Evolutionary conservation across 768 basidiomycete genomes (phyloP), one percentile per base, ranked within the genome.

Genomic region (Agaricus blazei): DNA sequence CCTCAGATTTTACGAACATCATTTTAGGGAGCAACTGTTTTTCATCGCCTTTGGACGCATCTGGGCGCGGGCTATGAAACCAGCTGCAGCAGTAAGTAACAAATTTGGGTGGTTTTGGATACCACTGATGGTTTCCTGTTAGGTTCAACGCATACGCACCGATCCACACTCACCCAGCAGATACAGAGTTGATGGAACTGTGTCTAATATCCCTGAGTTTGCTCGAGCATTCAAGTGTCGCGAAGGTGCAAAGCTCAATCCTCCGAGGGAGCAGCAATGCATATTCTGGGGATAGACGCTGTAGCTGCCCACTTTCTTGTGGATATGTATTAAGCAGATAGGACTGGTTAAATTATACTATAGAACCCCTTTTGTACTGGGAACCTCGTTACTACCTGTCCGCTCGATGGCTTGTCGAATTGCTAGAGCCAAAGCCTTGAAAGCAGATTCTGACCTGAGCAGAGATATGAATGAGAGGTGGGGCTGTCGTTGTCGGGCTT

Each of bases 291-390:
- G 72, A 34, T 77, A 68, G 71, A 62, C 36, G 29, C 26, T 55
- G 37, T 50, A 26, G 28, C 51, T 47, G 46, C 58, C 47, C 51
- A 50, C 40, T 27, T 31, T 45, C 34, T 47, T 52, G 12, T 42
- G 9, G 31, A 52, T 53, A 45, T 57, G 52, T 60, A 52, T 59
- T 51, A 51, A 23, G 38, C 40, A 27, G 29, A 36, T 27, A 49
- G 48, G 19, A 42, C 28, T 45, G 42, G 15, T 19, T 40, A 50
- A 36, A 52, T 42, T 65, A 34, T 34, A 34, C 34, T 65, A 78
- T 58, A 99, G 74, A 5, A 98, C 95, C 44, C 97, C 97, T 71
- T 99, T 99, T 3, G 97, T 98, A 65, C 92, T 94, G 0, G 96
- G 96, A 29, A 98, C 85, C 56, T 99, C 97, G 60, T 84, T 79